Base-by-base conservation (phyloP, 257 asterid species). In the Coffea canephora region DNA sequence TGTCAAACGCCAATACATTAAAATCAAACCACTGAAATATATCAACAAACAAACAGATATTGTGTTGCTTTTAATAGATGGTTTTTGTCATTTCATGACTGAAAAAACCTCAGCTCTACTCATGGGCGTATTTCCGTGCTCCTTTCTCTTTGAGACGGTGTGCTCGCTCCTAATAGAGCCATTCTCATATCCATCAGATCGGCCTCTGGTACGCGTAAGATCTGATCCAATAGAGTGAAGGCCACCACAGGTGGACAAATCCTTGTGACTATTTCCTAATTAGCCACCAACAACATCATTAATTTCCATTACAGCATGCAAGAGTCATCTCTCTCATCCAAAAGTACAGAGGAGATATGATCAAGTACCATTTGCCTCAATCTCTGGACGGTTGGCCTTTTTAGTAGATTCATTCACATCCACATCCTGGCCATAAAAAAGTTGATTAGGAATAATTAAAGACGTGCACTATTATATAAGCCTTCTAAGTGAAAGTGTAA, bases 161-260 rank as follows among this genome's bases (percentile, higher is more conserved):
- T 80, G 86, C 39, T 91, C 94, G 59, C 87, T 89, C 83, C 84
- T 84, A n/a, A 72, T 73, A 50, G 94, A 89, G 73, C 82, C 90
- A 78, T 89, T 87, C 72, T 74, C 64, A 71, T 55, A 62, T 57
- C 83, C 87, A 74, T 84, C 91, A 62, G 92, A 79, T 79, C 83
- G 85, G 23, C 89, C 94, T 84, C 84, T 86, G 52, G 92, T 91
- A 52, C 98, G 89, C 25, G 99, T 92, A 83, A 91, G 79, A 79
- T 95, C 97, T 19, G 99, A 95, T 69, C 99, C 97, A 77, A 92
- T 82, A 0, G 99, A 95, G 86, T 90, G 98, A 82, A 95, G 91
- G 79, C 83, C 97, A 39, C 98, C 99, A n/a, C 97, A 93, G 27
- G 97, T 95, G 76, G 99, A 95, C 82, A 92, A 66, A 86, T 95